Evolutionary conservation across 768 basidiomycete species (phyloP).

Genomic region (Cystofilobasidium capitatum): DNA sequence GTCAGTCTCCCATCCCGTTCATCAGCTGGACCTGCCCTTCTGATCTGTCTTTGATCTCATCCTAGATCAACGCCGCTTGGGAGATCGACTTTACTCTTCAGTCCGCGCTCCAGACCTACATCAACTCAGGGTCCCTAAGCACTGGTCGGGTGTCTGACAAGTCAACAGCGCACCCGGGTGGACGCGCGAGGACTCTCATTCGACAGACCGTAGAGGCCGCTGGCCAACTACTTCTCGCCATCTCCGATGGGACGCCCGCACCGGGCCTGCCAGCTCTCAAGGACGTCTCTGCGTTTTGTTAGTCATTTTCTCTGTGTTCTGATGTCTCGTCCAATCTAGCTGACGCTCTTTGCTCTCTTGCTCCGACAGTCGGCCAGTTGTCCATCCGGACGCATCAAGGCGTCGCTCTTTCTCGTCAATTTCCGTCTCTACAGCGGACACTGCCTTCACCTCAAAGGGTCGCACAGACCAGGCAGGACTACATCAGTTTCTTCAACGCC

Average conservation of each 20-base stretch:
- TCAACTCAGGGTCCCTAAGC: no score
- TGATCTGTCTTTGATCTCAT: background rate
- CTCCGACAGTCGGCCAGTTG: background rate
- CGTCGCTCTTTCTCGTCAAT: background rate
- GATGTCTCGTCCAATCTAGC: constrained; percentile 39
- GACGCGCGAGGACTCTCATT: background rate
- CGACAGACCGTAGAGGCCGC: background rate
- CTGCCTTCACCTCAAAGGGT: background rate
- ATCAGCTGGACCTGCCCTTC: no score
- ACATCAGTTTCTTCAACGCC: constrained; percentile 70
- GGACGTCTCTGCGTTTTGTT: background rate
- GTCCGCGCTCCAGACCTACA: no score
- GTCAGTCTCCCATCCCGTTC: no score
- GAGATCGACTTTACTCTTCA: no score
- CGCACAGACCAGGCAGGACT: background rate
- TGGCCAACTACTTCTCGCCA: background rate
- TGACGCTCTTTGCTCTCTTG: background rate
- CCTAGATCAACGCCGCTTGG: background rate
- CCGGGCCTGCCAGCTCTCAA: background rate
- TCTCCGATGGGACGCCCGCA: background rate
- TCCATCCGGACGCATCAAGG: background rate
- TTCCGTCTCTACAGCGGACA: background rate
- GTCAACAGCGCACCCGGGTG: no score
- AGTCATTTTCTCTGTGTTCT: constrained; percentile 35
- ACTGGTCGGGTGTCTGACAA: no score